Conservation (phyloP, 2,329 filamentous ascomycete genomes). For the Colletotrichum eremochloae region DNA sequence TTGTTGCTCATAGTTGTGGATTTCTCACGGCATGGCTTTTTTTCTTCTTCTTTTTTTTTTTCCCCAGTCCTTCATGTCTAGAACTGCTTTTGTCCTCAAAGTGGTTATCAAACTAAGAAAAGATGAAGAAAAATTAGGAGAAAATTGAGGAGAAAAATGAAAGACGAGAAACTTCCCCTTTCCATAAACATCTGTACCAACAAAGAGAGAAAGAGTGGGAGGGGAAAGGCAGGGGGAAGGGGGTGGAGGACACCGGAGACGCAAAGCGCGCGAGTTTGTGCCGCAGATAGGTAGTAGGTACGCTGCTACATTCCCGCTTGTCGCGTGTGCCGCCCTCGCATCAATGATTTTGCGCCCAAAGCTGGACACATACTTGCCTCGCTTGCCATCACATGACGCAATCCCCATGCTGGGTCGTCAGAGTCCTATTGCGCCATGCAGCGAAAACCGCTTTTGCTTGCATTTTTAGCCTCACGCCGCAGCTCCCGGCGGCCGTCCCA, state of each 20-base stretch:
- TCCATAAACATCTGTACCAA: background rate
- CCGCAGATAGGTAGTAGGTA: background rate
- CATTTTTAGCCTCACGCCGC: conserved; percentile 21
- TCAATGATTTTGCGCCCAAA: conserved; percentile 20
- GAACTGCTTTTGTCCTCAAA: too few species aligned
- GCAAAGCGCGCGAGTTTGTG: conserved; percentile 3
- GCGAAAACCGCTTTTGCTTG: conserved; percentile 10
- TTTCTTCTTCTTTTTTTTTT: too few species aligned
- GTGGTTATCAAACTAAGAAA: too few species aligned
- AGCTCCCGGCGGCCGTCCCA: background rate
- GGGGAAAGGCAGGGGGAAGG: too few species aligned
- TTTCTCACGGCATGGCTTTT: too few species aligned
- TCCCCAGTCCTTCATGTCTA: too few species aligned
- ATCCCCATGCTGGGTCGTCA: conserved; percentile 33
- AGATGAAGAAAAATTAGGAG: too few species aligned
- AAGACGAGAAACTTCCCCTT: background rate
- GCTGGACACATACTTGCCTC: background rate
- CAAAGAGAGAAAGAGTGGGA: background rate
- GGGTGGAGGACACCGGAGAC: background rate
- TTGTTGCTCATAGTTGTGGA: background rate
- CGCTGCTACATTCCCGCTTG: background rate
- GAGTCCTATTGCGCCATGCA: conserved; percentile 26
- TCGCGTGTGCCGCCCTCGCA: conserved; percentile 17
- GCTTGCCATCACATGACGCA: conserved; percentile 37
- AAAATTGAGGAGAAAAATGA: background rate